Conservation (phyloP, 2,329 filamentous ascomycete species). For the Fusarium buharicum region DNA sequence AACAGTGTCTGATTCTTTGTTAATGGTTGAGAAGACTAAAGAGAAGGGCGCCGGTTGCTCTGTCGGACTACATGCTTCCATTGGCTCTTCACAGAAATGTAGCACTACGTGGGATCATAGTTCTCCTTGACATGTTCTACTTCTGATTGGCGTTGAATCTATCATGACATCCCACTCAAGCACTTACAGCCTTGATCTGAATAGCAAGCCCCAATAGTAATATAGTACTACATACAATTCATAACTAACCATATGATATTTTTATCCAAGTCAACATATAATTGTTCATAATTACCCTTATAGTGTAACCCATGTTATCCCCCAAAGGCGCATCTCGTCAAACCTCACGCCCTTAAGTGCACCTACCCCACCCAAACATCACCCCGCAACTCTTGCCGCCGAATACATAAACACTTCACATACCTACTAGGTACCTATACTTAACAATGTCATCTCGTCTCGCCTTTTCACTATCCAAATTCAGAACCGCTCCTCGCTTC, state of each 20-base stretch:
- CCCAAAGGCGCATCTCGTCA: slow-evolving; percentile 23
- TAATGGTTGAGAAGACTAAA: background rate
- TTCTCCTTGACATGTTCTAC: background rate
- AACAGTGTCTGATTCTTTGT: background rate
- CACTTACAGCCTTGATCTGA: background rate
- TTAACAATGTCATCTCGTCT: slow-evolving; percentile 32
- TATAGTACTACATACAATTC: no score
- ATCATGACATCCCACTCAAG: background rate
- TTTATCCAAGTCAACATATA: no score
- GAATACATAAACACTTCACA: slow-evolving; percentile 14
- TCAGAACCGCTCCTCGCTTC: slow-evolving; percentile 6
- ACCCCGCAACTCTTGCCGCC: slow-evolving; percentile 21
- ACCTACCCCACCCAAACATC: slow-evolving; percentile 24
- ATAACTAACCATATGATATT: no score
- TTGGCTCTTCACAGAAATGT: background rate
- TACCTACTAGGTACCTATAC: background rate
- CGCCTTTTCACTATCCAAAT: slow-evolving; percentile 16
- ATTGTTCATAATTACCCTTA: no score
- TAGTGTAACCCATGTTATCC: background rate
- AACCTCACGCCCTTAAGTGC: slow-evolving; percentile 22
- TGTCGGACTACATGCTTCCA: background rate
- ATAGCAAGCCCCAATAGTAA: no score
- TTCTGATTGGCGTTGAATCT: background rate
- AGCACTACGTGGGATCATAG: background rate
- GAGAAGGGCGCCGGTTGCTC: background rate